phyloP scores from a whole-genome alignment of 169 alveolate genomes.

The Perkinsus chesapeaki region DNA sequence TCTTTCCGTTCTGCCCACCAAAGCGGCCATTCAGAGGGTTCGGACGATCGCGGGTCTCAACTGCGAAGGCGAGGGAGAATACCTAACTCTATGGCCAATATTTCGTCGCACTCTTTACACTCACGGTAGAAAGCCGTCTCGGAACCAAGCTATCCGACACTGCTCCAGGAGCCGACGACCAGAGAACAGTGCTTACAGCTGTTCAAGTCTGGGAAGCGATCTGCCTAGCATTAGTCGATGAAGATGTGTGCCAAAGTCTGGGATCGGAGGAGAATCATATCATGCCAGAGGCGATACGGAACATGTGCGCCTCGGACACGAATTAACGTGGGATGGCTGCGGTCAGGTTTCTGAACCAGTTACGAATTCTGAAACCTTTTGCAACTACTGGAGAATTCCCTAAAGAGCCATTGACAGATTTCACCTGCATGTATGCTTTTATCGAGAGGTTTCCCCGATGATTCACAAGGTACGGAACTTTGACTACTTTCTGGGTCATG shows the following conservation, averaged over 20 bases:
- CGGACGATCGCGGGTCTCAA: neutral
- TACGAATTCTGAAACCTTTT: neutral
- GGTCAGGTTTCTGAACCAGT: neutral
- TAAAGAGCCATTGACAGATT: neutral
- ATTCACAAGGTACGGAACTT: neutral
- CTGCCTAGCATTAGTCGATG: neutral
- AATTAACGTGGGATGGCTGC: neutral
- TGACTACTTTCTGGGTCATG: neutral
- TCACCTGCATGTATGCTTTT: neutral
- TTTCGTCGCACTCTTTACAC: neutral
- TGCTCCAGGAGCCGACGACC: neutral
- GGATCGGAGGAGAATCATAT: neutral
- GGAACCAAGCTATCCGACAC: neutral
- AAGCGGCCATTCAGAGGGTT: too few relatives aligned
- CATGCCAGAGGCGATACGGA: neutral
- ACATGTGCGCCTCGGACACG: neutral
- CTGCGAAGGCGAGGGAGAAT: neutral
- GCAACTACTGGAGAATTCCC: neutral
- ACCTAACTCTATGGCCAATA: neutral
- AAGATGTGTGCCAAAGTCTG: neutral
- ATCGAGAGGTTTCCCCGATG: neutral
- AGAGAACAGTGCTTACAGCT: neutral
- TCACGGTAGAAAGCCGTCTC: neutral
- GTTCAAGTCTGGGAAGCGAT: neutral
- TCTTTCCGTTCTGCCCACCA: too few relatives aligned